Base-by-base conservation (phyloP, 805 yeast genomes). In the Ogataea kodamae region DNA sequence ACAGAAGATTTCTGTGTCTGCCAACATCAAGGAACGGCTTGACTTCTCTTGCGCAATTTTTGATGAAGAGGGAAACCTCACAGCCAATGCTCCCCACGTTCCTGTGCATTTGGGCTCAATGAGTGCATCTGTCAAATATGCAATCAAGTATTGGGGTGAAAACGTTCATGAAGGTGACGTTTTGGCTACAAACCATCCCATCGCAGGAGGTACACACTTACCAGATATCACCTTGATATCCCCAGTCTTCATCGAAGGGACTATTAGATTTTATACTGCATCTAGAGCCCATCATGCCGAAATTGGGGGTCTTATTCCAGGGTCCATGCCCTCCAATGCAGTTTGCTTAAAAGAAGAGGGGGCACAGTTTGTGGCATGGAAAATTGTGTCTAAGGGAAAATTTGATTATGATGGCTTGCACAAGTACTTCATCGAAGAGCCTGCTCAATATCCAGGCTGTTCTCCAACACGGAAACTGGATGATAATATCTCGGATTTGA, bases 231-330 rank as follows among this genome's bases (percentile, higher is more conserved):
- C 81, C 1, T 69, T 75, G 20, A 70, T 75, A 15, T 69, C 80
- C 1, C 81, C 81, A 1, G 78, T 74, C 2, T 65, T 70, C 42
- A 53, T 62, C 36, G 64, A 70, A 13, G 65, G 64, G 18, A 54
- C 62, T 22, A 66, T 72, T 10, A 60, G 65, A 18, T 74, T 74
- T 45, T 72, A 72, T 57, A 70, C 71, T 12, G 81, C 80, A 4
- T 65, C 78, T 2, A 59, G 81, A 40, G 80, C 78, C 4, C 81
- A 75, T 52, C 81, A 75, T 53, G 74, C 80, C 15, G 81, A 75
- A 43, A 74, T 75, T 46, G 81, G 81, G 24, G 74, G 78, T n/a
- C 66, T 74, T 30, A 63, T 74, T 29, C 76, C 79, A 6, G 79
- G 79, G 3, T 67, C 76, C 1, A 72, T 70, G 63, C 72, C 78